phyloP scores from a whole-genome alignment of 2,329 filamentous ascomycete genomes.

The Xylariaceae sp. region DNA sequence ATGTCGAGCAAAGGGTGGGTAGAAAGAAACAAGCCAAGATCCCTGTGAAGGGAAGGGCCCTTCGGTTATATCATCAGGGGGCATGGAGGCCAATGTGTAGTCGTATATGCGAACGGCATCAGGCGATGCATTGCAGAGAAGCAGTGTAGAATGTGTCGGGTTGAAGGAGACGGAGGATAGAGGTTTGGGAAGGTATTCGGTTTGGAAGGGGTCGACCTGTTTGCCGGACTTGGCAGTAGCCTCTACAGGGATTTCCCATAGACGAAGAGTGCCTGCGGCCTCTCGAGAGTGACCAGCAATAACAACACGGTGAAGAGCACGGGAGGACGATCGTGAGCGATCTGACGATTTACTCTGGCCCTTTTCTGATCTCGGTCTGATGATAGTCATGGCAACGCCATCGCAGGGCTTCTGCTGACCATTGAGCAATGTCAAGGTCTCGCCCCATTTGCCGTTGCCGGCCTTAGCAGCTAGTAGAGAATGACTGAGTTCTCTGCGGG shows the following conservation, averaged over 20 bases:
- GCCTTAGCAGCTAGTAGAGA: slow-evolving; percentile 50
- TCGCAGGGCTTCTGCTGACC: slow-evolving; percentile 52
- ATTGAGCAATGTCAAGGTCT: slow-evolving; percentile 50
- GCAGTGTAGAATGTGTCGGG: slow-evolving; percentile 53
- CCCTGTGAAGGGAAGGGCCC: slow-evolving; percentile 54
- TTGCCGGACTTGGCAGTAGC: slow-evolving; percentile 32
- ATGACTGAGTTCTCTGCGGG: slow-evolving; percentile 48
- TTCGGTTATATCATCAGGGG: slow-evolving; percentile 47
- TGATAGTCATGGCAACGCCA: slow-evolving; percentile 52
- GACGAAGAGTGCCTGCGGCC: slow-evolving; percentile 52
- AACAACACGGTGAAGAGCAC: slow-evolving; percentile 41
- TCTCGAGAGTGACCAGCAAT: slow-evolving; percentile 58
- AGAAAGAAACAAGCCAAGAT: slow-evolving; percentile 62
- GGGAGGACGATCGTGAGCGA: slow-evolving; percentile 29
- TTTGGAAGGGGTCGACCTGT: slow-evolving; percentile 53
- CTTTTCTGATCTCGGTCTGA: slow-evolving; percentile 36
- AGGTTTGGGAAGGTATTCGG: slow-evolving; percentile 53
- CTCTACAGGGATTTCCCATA: slow-evolving; percentile 56
- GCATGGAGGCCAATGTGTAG: slow-evolving; percentile 50
- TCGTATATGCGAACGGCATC: slow-evolving; percentile 61
- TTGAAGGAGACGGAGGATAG: slow-evolving; percentile 58
- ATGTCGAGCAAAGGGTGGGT: slow-evolving; percentile 51
- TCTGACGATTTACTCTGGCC: slow-evolving; percentile 38
- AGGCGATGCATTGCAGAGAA: slow-evolving; percentile 52
- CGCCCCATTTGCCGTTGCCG: slow-evolving; percentile 61